Evolutionary conservation across 768 basidiomycete genomes (phyloP).

Genomic region (Boletus tomentosulus): DNA sequence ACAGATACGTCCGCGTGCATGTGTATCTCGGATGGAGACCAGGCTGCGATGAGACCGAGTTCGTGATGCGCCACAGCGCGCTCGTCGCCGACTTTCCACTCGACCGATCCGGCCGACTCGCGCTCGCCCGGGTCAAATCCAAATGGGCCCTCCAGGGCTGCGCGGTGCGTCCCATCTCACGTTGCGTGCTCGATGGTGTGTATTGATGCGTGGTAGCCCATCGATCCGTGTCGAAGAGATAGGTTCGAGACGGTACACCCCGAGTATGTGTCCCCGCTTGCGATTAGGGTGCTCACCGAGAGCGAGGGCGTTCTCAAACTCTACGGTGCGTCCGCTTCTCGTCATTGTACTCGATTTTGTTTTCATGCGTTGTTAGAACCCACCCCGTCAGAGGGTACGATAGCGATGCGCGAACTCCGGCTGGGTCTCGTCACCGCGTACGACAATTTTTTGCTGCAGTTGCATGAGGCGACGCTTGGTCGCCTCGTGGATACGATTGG

Average conservation of each 20-base stretch:
- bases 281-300: constrained; percentile 25
- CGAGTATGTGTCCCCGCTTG: constrained; percentile 25
- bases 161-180: constrained; percentile 9
- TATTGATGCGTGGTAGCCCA: constrained; percentile 6
- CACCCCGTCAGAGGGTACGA: constrained; percentile 20
- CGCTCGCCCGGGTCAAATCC: constrained; percentile 10
- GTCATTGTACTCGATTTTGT: too few relatives aligned
- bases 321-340: constrained; percentile 14
- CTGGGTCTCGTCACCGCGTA: constrained; percentile 21
- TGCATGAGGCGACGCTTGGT: constrained; percentile 27
- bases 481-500: constrained; percentile 22
- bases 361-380: constrained; percentile 17
- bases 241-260: constrained; percentile 21
- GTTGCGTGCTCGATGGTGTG: too few relatives aligned
- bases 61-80: constrained; percentile 24
- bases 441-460: constrained; percentile 8
- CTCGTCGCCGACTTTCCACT: constrained; percentile 26
- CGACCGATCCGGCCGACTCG: constrained; percentile 20
- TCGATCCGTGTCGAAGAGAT: constrained; percentile 19
- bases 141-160: constrained; percentile 27
- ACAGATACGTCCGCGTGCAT: constrained; percentile 31
- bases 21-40: constrained; percentile 28
- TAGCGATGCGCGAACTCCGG: constrained; percentile 21
- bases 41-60: constrained; percentile 28
- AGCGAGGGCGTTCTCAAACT: constrained; percentile 25